Evolutionary conservation across 345 rosid species (phyloP).

Genomic region (Trapa bicornis): DNA sequence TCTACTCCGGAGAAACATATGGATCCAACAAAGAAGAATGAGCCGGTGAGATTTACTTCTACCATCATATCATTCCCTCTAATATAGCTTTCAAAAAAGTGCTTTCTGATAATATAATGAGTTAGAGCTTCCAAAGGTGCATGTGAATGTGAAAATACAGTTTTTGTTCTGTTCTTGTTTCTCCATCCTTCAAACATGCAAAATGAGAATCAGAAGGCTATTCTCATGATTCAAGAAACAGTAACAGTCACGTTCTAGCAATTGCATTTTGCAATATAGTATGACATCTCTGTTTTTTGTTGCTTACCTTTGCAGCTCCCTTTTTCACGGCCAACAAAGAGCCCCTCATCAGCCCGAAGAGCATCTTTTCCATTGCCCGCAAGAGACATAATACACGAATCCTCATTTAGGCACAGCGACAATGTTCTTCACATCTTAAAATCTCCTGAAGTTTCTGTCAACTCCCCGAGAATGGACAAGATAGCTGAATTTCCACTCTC

Average conservation of each 20-base stretch:
- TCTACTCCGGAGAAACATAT: constrained; percentile 29
- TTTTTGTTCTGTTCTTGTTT: too few relatives aligned
- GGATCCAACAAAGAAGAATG: constrained; percentile 40
- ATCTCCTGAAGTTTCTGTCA: constrained; percentile 93
- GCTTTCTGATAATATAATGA: not conserved
- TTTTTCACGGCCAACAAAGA: constrained; percentile 27
- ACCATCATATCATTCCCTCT: not conserved
- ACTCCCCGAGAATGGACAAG: constrained; percentile 89
- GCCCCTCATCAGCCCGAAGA: constrained; percentile 43
- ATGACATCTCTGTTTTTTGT: not conserved
- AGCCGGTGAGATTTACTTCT: constrained; percentile 36
- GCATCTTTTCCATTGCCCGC: constrained; percentile 60
- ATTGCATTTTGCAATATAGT: not conserved
- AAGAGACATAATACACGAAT: constrained; percentile 25
- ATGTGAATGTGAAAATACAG: too few relatives aligned
- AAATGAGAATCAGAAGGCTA: too few relatives aligned
- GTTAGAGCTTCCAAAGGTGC: not conserved
- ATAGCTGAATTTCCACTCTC: constrained; percentile 91
- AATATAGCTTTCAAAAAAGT: not conserved
- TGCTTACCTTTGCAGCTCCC: constrained; percentile 34
- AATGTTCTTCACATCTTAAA: constrained; percentile 41
- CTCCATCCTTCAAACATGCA: too few relatives aligned
- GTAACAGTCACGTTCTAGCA: not conserved
- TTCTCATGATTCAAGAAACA: not conserved
- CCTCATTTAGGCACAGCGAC: constrained; percentile 25